Conservation (phyloP, 129 eudicot genomes). For the Chrysanthemum seticuspe region DNA sequence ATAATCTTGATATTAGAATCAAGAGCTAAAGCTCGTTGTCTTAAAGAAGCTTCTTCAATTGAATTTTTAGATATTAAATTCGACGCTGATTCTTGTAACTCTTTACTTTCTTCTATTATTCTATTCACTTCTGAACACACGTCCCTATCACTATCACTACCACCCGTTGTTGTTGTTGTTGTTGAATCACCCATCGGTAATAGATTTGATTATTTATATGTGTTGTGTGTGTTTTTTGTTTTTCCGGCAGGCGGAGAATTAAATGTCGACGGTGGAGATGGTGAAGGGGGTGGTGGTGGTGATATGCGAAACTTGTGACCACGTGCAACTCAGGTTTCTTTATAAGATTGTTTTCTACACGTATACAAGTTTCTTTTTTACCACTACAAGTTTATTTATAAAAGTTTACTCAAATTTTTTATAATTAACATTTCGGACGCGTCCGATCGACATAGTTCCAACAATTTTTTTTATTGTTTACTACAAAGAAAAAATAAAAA, state of each 20-base stretch:
- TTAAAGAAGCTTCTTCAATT: conserved; percentile 65
- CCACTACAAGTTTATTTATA: no score
- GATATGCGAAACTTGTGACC: conserved; percentile 8
- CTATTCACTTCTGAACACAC: conserved; percentile 43
- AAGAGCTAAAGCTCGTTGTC: conserved; percentile 62
- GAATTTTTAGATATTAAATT: conserved; percentile 55
- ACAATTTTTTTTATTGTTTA: no score
- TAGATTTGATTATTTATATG: not conserved
- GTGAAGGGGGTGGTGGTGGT: conserved; percentile 10
- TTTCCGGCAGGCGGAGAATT: conserved; percentile 25
- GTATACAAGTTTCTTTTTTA: no score
- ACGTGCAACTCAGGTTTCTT: conserved; percentile 22
- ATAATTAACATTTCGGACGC: no score
- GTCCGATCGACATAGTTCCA: no score
- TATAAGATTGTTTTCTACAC: no score
- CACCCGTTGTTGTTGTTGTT: conserved; percentile 20
- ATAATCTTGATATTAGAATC: conserved; percentile 45
- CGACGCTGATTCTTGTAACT: conserved; percentile 78
- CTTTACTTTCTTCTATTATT: conserved; percentile 66
- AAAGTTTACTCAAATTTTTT: no score
- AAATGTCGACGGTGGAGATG: conserved; percentile 26
- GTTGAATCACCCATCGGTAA: conserved; percentile 46
- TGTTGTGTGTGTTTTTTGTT: conserved; percentile 12
- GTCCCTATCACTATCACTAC: conserved; percentile 16
- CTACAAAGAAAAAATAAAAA: no score